Percentiles rank a stretch among this genome's conserved stretches.
Evolutionary conservation across 306 rosid species (phyloP).

Genomic region (Prosopis cineraria): DNA sequence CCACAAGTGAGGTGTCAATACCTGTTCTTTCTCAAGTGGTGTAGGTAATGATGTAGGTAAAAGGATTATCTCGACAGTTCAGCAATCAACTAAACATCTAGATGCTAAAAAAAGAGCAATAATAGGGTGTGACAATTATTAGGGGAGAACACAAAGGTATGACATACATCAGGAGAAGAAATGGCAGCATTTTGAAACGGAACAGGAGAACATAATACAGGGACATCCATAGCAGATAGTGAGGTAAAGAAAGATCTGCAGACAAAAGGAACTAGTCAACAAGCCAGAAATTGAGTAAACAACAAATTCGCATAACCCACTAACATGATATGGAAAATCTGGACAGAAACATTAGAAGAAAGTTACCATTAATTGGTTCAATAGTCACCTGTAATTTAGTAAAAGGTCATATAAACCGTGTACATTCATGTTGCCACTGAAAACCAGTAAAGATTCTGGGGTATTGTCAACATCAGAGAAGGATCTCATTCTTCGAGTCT

Average conservation of each 20-base stretch:
- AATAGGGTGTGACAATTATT: conserved; percentile 19
- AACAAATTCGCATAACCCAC: conserved; percentile 23
- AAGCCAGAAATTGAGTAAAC: conserved; percentile 6
- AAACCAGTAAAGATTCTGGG: conserved; percentile 77
- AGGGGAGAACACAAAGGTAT: background rate
- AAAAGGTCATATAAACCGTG: conserved; percentile 83
- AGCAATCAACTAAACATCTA: conserved; percentile 19
- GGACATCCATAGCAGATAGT: conserved; percentile 78
- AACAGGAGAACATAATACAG: conserved; percentile 77
- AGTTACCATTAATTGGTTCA: background rate
- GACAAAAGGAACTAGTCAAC: conserved; percentile 27
- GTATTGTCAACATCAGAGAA: conserved; percentile 72
- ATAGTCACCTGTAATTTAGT: conserved; percentile 78
- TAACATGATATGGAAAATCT: conserved; percentile 1
- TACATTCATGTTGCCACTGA: conserved; percentile 66
- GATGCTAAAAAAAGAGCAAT: background rate
- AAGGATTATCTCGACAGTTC: conserved; percentile 22
- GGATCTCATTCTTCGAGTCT: conserved; percentile 71
- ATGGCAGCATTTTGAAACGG: conserved; percentile 85
- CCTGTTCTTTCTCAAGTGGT: background rate
- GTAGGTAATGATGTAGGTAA: conserved; percentile 10
- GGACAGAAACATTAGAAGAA: conserved; percentile 27
- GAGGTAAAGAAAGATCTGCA: conserved; percentile 73
- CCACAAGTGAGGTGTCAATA: background rate
- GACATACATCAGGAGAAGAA: conserved; percentile 76